A percentile compares a stretch with the other conserved stretches of the same genome.
Conservation (phyloP, 805 yeast species). For the Teunomyces stri region DNA sequence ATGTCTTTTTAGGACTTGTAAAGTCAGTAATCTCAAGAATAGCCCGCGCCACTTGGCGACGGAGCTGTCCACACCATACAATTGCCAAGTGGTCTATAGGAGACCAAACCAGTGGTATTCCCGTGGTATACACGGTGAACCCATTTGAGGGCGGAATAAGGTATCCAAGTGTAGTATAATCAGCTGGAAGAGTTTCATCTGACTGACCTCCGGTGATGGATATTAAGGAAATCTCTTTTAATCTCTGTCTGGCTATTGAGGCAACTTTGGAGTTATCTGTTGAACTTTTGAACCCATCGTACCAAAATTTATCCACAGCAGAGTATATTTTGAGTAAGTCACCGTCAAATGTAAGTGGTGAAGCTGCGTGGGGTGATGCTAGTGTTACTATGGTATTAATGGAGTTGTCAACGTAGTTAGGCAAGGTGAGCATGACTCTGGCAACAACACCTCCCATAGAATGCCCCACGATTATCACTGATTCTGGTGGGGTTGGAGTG, state of each 20-base stretch:
- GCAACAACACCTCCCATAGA: constrained; percentile 99
- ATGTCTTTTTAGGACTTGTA: constrained; percentile 46
- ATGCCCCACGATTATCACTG: constrained; percentile 83
- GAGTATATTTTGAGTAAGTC: constrained; percentile 75
- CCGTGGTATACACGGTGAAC: constrained; percentile 77
- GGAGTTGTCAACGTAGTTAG: constrained; percentile 68
- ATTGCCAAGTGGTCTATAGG: constrained; percentile 93
- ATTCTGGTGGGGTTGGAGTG: constrained; percentile 47
- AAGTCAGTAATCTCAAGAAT: constrained; percentile 61
- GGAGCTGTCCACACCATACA: constrained; percentile 92
- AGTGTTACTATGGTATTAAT: constrained; percentile 82
- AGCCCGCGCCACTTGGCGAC: constrained; percentile 58
- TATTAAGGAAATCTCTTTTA: constrained; percentile 61
- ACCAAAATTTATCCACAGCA: constrained; percentile 78
- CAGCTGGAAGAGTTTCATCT: constrained; percentile 84
- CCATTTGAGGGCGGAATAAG: constrained; percentile 75
- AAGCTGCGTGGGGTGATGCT: constrained; percentile 88
- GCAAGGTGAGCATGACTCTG: constrained; percentile 74
- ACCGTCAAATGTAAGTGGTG: constrained; percentile 92
- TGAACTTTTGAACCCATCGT: constrained; percentile 46
- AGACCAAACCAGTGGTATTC: constrained; percentile 90
- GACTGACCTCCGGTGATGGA: constrained; percentile 88
- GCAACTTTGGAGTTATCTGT: constrained; percentile 17
- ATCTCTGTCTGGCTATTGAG: constrained; percentile 40
- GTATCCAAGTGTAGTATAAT: constrained; percentile 73